Conservation (phyloP, 2,329 filamentous ascomycete genomes). For the Cladorrhinum sp. region DNA sequence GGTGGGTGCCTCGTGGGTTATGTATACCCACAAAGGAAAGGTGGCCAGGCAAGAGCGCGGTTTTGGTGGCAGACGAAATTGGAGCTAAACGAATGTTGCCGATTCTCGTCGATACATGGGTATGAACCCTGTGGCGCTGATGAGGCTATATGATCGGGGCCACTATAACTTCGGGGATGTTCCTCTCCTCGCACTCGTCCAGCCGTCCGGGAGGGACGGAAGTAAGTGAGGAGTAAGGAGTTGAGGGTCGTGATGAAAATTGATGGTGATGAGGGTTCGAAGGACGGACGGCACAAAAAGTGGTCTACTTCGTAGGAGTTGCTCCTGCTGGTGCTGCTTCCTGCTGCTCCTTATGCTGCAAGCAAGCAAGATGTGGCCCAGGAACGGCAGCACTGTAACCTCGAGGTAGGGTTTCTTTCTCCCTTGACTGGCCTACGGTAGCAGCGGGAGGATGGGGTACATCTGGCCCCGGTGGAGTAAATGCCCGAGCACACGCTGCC, state of each 20-base stretch:
- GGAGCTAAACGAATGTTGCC: constrained; percentile 13
- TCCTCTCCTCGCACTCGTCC: constrained; percentile 9
- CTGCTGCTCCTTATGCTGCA: constrained; percentile 8
- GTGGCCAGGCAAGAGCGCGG: constrained; percentile 6
- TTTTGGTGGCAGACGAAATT: constrained; percentile 16
- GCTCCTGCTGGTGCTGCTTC: constrained; percentile 7
- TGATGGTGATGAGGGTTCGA: constrained; percentile 7
- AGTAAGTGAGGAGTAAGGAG: background rate
- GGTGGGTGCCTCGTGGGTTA: constrained; percentile 22
- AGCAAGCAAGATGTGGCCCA: constrained; percentile 10
- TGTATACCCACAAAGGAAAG: constrained; percentile 22
- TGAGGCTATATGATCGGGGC: constrained; percentile 21
- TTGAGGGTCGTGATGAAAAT: constrained; percentile 12
- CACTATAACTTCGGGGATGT: constrained; percentile 21
- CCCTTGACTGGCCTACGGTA: constrained; percentile 13
- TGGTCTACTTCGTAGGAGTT: background rate
- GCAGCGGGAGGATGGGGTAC: background rate
- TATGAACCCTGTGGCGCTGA: constrained; percentile 18
- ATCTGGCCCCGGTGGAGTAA: constrained; percentile 7
- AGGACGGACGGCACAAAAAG: constrained; percentile 14
- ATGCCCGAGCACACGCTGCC: constrained; percentile 17
- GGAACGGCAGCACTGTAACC: constrained; percentile 20
- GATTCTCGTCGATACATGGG: constrained; percentile 20
- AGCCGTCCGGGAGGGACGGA: constrained; percentile 13
- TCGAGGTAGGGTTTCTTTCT: constrained; percentile 7